Conservation (phyloP, 192 early-diverging fungal genomes). For the Kappamyces sp. region DNA sequence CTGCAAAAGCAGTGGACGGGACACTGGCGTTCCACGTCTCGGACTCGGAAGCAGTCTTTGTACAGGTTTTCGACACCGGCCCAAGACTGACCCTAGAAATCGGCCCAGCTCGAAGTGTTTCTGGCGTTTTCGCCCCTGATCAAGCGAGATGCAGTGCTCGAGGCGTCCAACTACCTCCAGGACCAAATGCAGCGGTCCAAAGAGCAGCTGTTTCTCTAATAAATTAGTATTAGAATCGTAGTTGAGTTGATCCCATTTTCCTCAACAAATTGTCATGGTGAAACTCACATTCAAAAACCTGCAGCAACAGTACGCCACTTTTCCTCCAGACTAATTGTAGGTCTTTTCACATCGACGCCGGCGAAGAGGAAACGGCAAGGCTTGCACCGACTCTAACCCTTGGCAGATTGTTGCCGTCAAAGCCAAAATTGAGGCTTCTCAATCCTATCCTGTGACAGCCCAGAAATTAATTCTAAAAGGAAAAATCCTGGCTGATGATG, state of each 20-base stretch:
- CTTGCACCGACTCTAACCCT: background rate
- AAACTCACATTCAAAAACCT: slow-evolving; percentile 88
- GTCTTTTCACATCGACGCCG: slow-evolving; percentile 47
- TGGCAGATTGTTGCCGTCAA: slow-evolving; percentile 71
- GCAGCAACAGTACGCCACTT: slow-evolving; percentile 56
- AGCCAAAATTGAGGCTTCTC: slow-evolving; percentile 61
- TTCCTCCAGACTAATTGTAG: slow-evolving; percentile 71
- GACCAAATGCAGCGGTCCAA: no score
- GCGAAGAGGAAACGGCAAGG: background rate
- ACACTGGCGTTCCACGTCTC: slow-evolving; percentile 7
- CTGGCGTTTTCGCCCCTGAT: background rate
- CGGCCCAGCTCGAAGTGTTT: background rate
- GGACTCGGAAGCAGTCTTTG: slow-evolving; percentile 17
- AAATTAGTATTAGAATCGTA: no score
- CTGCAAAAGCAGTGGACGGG: slow-evolving; percentile 2
- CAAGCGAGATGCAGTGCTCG: background rate
- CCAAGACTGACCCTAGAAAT: background rate
- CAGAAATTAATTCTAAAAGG: slow-evolving; percentile 89
- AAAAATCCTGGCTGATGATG: slow-evolving; percentile 79
- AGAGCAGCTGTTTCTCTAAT: no score
- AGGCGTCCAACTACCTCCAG: background rate
- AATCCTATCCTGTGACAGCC: slow-evolving; percentile 61
- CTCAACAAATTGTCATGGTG: slow-evolving; percentile 35
- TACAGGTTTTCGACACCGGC: background rate
- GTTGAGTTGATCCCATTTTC: no score